Base-by-base conservation (phyloP, 2,329 filamentous ascomycete species). In the Penicillium sp. region DNA sequence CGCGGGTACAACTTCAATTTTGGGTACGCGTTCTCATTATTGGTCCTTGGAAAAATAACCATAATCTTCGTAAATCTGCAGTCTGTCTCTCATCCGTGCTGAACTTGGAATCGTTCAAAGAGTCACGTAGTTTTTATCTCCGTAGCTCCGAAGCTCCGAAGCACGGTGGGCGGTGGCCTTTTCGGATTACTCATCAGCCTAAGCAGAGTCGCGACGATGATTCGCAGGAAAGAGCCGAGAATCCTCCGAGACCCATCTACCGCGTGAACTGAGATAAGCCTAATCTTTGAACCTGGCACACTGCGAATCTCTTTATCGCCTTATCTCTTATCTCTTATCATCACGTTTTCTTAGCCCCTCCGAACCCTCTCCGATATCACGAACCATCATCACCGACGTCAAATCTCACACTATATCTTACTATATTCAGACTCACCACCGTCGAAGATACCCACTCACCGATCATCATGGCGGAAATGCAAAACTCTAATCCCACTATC, bases 401-500 rank as follows among this genome's bases (percentile, higher is more conserved):
- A 38, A 38, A 33, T 14, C 22, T 37, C 35, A 37, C 35, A 28
- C 30, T 33, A 33, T 11, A 33, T 33, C 7, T 8, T 33, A 33
- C 30, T 33, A 8, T 22, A 28, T 19, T 13, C 30, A 6, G 6
- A 19, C 13, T 25, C 38, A 14, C 25, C n/a, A 16, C 16, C 0
- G 16, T 10, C 7, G 0, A 7, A 22, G 3, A 54, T 10, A n/a
- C 13, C 26, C 4, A 30, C 26, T 30, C 25, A 35, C 28, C 38
- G 7, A 33, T 33, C 57, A 61, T 13, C 57, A 77, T 77, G 73
- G 66, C 70, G 10, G 73, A 76, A 61, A 70, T 77, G 48, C 74
- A 78, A 49, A 76, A 78, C 55, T 92, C 91, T 66, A 98, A 99
- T 80, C 95, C 95, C 57, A 96, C 92, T 65, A 93, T 99, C 74